A percentile compares a stretch with the other conserved stretches of the same genome.
Conservation (phyloP, 225 moss, liverwort and hornwort species). For the Sphagnum contortum region DNA sequence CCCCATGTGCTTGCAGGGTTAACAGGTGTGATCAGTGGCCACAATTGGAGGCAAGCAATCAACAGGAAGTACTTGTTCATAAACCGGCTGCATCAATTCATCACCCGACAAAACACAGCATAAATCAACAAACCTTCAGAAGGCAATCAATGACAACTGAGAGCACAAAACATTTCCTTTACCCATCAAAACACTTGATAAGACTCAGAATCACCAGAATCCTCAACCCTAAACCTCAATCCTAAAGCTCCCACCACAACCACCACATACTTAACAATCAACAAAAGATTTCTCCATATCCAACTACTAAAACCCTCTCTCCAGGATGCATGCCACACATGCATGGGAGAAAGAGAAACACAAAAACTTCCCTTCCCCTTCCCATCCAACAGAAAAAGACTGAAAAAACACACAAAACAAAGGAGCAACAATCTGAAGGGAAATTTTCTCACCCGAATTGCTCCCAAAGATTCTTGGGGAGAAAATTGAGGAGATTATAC, state of each 20-base stretch:
- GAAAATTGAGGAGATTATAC: constrained; percentile 72
- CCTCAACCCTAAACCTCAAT: no score
- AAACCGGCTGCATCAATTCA: constrained; percentile 69
- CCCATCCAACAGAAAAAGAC: no score
- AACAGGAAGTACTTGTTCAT: constrained; percentile 98
- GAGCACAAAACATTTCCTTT: no score
- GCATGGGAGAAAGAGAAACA: no score
- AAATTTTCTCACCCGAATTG: constrained; percentile 56
- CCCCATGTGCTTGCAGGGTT: constrained; percentile 99
- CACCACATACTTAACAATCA: no score
- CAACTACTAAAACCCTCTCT: no score
- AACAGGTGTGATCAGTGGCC: constrained; percentile 97
- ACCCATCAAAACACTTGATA: not conserved
- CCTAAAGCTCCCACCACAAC: no score
- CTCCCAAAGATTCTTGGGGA: constrained; percentile 98
- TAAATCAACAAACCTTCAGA: constrained; percentile 1
- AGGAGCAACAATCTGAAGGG: not conserved
- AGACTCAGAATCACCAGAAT: not conserved
- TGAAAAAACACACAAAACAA: not conserved
- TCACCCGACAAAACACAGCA: constrained; percentile 1
- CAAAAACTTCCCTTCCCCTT: no score
- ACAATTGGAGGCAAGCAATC: constrained; percentile 86
- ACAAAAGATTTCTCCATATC: no score
- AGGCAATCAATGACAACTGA: not conserved
- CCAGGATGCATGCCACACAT: no score